A percentile compares a stretch with the other conserved stretches of the same genome.
Conservation (phyloP, 768 basidiomycete species). For the Dendrothele bispora region DNA sequence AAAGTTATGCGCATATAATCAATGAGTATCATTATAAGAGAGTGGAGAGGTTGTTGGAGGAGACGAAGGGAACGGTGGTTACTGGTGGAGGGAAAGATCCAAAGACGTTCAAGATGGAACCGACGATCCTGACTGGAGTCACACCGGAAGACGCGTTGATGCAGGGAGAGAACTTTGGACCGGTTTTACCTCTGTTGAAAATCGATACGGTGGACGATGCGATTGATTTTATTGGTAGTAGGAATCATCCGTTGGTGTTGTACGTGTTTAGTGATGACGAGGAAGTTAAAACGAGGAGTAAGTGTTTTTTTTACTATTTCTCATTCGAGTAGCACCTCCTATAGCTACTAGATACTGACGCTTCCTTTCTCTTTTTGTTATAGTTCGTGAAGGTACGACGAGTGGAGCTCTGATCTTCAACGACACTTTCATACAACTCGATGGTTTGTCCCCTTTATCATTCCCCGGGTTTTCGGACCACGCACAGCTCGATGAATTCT, state of each 20-base stretch:
- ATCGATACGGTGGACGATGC: constrained; percentile 73
- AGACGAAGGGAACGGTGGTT: constrained; percentile 63
- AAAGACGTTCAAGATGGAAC: constrained; percentile 61
- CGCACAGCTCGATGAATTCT: background rate
- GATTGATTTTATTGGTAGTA: constrained; percentile 56
- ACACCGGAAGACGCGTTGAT: constrained; percentile 70
- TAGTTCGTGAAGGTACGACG: constrained; percentile 69
- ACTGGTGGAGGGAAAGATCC: constrained; percentile 64
- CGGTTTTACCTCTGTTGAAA: constrained; percentile 72
- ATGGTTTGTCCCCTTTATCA: constrained; percentile 31
- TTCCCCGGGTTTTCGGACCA: background rate
- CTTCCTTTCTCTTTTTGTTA: background rate
- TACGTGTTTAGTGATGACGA: constrained; percentile 73
- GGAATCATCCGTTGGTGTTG: constrained; percentile 72
- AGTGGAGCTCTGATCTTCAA: constrained; percentile 74
- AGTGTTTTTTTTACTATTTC: constrained; percentile 7
- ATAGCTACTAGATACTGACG: background rate
- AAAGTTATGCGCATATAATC: constrained; percentile 53
- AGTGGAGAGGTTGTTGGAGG: constrained; percentile 60
- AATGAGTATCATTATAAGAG: constrained; percentile 55
- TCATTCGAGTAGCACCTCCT: background rate
- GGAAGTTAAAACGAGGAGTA: constrained; percentile 62
- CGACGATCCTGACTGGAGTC: constrained; percentile 63
- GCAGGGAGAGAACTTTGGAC: constrained; percentile 85
- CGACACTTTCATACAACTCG: constrained; percentile 64